Evolutionary conservation across 2,329 filamentous ascomycete species (phyloP).

Genomic region (Corniculantispora saksenae): DNA sequence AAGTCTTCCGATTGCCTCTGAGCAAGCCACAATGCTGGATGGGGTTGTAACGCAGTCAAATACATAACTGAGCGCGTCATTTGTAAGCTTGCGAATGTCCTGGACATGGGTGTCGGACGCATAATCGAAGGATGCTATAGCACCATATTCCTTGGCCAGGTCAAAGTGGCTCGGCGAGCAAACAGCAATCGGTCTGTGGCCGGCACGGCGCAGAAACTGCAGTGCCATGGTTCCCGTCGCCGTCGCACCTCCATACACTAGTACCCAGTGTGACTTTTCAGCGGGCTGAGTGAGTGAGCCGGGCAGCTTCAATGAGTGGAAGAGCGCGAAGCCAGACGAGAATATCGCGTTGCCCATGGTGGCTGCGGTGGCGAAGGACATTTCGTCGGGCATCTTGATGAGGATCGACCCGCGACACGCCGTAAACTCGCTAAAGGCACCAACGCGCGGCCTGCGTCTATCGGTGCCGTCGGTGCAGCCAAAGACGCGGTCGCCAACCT

Average conservation of each 20-base stretch:
- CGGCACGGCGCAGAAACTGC: conserved; percentile 42
- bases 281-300: conserved; percentile 23
- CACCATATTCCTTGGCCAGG: conserved; percentile 44
- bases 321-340: conserved; percentile 34
- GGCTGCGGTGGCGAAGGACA: conserved; percentile 29
- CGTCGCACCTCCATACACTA: conserved; percentile 49
- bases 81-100: conserved; percentile 40
- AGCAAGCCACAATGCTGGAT: conserved; percentile 38
- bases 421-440: conserved; percentile 34
- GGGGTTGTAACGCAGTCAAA: conserved; percentile 45
- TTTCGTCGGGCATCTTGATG: conserved; percentile 27
- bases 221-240: conserved; percentile 44
- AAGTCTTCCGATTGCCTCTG: conserved; percentile 36
- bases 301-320: conserved; percentile 31
- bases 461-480: conserved; percentile 29
- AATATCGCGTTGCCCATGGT: conserved; percentile 28
- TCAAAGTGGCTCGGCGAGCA: conserved; percentile 45
- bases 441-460: conserved; percentile 22
- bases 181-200: conserved; percentile 44
- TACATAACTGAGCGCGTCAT: conserved; percentile 37
- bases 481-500: conserved; percentile 30
- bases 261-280: conserved; percentile 28
- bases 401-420: conserved; percentile 24
- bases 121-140: conserved; percentile 49
- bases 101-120: conserved; percentile 32